phyloP scores from a whole-genome alignment of 2,329 filamentous ascomycete genomes.

The Aspergillaceae sp. region DNA sequence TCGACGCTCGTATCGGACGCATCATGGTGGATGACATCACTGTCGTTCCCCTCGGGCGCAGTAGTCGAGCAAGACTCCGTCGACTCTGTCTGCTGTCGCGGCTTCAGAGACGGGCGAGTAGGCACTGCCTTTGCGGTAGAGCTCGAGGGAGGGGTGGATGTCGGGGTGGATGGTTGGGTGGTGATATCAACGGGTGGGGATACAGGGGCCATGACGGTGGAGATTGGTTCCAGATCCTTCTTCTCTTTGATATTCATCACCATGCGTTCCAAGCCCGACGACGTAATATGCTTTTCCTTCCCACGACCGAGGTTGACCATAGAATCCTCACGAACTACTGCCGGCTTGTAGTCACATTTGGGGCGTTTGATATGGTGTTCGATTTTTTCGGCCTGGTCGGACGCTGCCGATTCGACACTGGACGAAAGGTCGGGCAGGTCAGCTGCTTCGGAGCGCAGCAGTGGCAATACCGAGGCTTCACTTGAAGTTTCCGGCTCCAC shows the following conservation, averaged over 20 bases:
- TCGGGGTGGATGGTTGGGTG: slow-evolving; percentile 26
- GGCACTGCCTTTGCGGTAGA: slow-evolving; percentile 24
- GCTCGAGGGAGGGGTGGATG: slow-evolving; percentile 26
- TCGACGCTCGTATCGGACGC: slow-evolving; percentile 56
- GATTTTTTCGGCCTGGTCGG: slow-evolving; percentile 51
- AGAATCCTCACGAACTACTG: slow-evolving; percentile 44
- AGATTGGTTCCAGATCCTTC: slow-evolving; percentile 54
- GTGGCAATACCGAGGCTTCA: slow-evolving; percentile 43
- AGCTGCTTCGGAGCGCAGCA: slow-evolving; percentile 35
- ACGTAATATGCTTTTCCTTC: slow-evolving; percentile 82
- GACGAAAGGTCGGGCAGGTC: slow-evolving; percentile 65
- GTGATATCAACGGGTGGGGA: slow-evolving; percentile 35
- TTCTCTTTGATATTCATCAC: slow-evolving; percentile 85
- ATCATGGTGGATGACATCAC: slow-evolving; percentile 34
- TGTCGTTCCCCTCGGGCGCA: slow-evolving; percentile 36
- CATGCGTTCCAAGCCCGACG: slow-evolving; percentile 86
- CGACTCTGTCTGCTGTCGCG: slow-evolving; percentile 33
- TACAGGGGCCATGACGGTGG: slow-evolving; percentile 32
- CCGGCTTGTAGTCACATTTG: slow-evolving; percentile 55
- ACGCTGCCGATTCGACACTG: slow-evolving; percentile 63
- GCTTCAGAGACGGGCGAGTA: slow-evolving; percentile 18
- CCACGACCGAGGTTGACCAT: slow-evolving; percentile 60
- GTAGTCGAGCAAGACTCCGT: slow-evolving; percentile 56
- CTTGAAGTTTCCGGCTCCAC: slow-evolving; percentile 55
- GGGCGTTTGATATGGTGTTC: slow-evolving; percentile 50